Evolutionary conservation across 768 basidiomycete species (phyloP).

Genomic region (Tulasnella sp.): DNA sequence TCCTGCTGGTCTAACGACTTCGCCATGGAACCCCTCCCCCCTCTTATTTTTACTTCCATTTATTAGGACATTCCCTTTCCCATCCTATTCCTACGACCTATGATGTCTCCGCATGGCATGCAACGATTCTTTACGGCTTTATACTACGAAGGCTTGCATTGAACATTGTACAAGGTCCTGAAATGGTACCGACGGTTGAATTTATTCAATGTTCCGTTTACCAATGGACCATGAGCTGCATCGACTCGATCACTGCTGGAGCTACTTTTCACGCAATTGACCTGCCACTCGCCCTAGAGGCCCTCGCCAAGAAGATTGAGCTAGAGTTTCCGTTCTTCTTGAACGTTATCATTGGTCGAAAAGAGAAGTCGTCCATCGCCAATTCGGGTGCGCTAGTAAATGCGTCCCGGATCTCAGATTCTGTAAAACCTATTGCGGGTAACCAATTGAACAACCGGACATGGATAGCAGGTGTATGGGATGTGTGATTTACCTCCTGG

Average conservation of each 20-base stretch:
- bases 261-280: too few relatives aligned
- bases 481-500: neutral
- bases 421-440: constrained; percentile 11
- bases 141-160: neutral
- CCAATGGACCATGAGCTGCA: too few relatives aligned
- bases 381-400: neutral
- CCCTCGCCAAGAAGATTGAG: neutral
- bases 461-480: neutral
- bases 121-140: neutral
- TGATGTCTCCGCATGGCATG: neutral
- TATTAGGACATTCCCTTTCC: too few relatives aligned
- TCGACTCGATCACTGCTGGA: too few relatives aligned
- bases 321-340: neutral
- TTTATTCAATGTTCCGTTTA: neutral
- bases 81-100: too few relatives aligned
- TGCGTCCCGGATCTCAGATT: neutral
- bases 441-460: too few relatives aligned
- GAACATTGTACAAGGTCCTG: neutral
- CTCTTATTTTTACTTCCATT: too few relatives aligned
- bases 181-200: neutral
- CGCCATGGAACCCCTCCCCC: too few relatives aligned
- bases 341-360: neutral
- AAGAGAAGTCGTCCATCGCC: neutral
- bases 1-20: too few relatives aligned
- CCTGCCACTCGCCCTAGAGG: neutral